Evolutionary conservation across 1,284 basidiomycete species (phyloP).

Genomic region (Chalciporus piperatoides): DNA sequence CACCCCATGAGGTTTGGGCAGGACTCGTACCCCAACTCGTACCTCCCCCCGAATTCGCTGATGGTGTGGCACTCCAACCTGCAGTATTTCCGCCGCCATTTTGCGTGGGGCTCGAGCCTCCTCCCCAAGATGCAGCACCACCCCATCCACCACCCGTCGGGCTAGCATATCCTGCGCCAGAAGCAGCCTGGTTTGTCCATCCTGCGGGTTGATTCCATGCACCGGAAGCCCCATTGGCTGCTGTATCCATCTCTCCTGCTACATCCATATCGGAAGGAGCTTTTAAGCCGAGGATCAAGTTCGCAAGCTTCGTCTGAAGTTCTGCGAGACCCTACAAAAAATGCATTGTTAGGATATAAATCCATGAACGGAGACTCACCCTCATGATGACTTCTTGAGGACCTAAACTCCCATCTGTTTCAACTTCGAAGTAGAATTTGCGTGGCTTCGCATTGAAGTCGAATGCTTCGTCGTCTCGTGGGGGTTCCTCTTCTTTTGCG

Average conservation of each 20-base stretch:
- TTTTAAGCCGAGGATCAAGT: slow-evolving; percentile 72
- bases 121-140: slow-evolving; percentile 26
- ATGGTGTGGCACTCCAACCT: slow-evolving; percentile 28
- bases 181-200: slow-evolving; percentile 23
- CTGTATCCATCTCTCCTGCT: slow-evolving; percentile 32
- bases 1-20: slow-evolving; percentile 29
- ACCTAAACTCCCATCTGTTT: slow-evolving; percentile 85
- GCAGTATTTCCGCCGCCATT: slow-evolving; percentile 22
- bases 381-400: slow-evolving; percentile 88
- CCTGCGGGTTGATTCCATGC: slow-evolving; percentile 23
- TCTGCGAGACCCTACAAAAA: slow-evolving; percentile 67
- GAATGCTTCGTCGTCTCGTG: slow-evolving; percentile 76
- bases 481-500: slow-evolving; percentile 77
- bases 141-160: slow-evolving; percentile 37
- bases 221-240: slow-evolving; percentile 33
- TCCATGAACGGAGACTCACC: slow-evolving; percentile 36
- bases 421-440: slow-evolving; percentile 90
- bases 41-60: slow-evolving; percentile 26
- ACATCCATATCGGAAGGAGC: slow-evolving; percentile 56
- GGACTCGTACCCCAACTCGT: slow-evolving; percentile 39
- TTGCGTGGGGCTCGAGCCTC: slow-evolving; percentile 30
- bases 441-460: slow-evolving; percentile 85
- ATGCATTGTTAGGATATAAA: not conserved
- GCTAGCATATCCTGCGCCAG: slow-evolving; percentile 34
- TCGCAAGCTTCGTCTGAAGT: slow-evolving; percentile 78